Conservation (phyloP, 1,139 yeast genomes). For the Pichia sp. region DNA sequence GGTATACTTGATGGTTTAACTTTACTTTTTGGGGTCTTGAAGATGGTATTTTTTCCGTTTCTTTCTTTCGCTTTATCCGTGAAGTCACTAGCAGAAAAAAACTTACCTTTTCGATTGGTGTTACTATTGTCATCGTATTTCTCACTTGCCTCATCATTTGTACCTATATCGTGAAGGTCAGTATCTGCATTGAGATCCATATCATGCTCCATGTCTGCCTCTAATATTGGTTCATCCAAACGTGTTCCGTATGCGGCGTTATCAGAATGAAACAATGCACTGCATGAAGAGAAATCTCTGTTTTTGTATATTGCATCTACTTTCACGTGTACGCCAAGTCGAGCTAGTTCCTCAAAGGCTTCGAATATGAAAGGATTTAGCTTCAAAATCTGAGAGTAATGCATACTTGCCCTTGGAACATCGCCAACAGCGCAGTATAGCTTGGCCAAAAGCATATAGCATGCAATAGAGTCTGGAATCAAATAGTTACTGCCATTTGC, state of each 20-base stretch:
- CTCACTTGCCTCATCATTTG: neutral
- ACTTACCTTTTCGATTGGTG: neutral
- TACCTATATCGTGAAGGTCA: neutral
- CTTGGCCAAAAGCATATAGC: conserved; percentile 68
- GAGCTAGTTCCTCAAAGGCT: conserved; percentile 74
- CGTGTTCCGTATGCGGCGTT: neutral
- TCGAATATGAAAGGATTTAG: conserved; percentile 82
- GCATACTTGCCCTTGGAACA: conserved; percentile 58
- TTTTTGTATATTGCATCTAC: conserved; percentile 54
- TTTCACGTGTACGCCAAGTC: conserved; percentile 64
- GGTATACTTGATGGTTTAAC: conserved; percentile 5
- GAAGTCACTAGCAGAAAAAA: neutral
- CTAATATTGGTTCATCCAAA: conserved; percentile 6
- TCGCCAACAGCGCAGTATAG: conserved; percentile 59
- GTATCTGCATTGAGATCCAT: conserved; percentile 6
- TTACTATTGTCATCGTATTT: neutral
- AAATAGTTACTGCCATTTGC: conserved; percentile 21
- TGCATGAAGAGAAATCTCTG: neutral
- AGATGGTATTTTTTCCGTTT: conserved; percentile 7
- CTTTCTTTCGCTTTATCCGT: conserved; percentile 3
- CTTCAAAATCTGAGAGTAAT: conserved; percentile 65
- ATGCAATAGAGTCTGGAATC: conserved; percentile 64
- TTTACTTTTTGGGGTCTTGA: conserved; percentile 21
- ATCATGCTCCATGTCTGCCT: conserved; percentile 12
- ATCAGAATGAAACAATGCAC: neutral